Conservation (phyloP, 805 yeast species). For the Wickerhamomyces bovis region DNA sequence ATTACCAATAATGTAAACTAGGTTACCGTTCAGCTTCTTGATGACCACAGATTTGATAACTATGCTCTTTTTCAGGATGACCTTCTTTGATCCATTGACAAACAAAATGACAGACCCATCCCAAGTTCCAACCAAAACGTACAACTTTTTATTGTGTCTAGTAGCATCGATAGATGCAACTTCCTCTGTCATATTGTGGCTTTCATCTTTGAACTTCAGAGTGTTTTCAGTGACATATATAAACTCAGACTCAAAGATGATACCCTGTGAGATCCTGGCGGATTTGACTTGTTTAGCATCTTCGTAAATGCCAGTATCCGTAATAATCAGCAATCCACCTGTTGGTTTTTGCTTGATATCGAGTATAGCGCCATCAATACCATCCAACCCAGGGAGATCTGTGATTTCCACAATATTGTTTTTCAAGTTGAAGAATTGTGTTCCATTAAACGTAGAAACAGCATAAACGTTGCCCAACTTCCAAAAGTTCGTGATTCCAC, state of each 20-base stretch:
- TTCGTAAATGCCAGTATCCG: conserved; percentile 18
- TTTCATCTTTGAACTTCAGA: not conserved
- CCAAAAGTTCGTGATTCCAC: conserved; percentile 12
- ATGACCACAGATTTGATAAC: conserved; percentile 16
- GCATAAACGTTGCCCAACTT: conserved; percentile 7
- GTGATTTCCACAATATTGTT: not conserved
- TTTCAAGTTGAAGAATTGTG: conserved; percentile 2
- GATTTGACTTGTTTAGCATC: conserved; percentile 4
- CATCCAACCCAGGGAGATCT: not conserved
- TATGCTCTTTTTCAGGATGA: conserved; percentile 2
- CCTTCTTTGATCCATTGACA: conserved; percentile 5
- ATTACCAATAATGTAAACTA: conserved; percentile 16
- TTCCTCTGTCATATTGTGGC: conserved; percentile 9
- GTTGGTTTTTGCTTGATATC: conserved; percentile 7
- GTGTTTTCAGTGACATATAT: not conserved
- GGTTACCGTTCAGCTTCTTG: conserved; percentile 3
- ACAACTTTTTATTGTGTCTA: not conserved
- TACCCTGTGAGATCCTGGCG: conserved; percentile 3
- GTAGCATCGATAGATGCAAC: conserved; percentile 10
- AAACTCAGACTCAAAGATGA: not conserved
- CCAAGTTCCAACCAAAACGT: conserved; percentile 20
- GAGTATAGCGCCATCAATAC: conserved; percentile 12
- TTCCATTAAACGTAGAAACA: conserved; percentile 7
- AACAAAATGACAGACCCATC: conserved; percentile 14
- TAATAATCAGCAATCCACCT: conserved; percentile 5